Conservation (phyloP, 1,139 yeast genomes). For the Pneumocystis murina region DNA sequence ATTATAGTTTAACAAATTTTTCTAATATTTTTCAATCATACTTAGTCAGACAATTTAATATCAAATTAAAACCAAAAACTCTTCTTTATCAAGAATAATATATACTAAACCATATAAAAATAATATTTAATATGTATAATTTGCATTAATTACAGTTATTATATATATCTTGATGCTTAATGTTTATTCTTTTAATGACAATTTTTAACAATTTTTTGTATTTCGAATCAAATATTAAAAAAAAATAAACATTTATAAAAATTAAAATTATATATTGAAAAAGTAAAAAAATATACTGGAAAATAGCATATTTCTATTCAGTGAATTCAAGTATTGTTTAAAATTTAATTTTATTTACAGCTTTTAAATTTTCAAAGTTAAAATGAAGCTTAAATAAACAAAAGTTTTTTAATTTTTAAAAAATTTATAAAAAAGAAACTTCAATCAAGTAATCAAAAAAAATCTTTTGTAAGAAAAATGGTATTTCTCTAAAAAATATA, state of each 20-base stretch:
- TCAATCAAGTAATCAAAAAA: background rate
- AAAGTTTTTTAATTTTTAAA: background rate
- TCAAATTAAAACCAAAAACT: background rate
- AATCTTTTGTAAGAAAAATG: background rate
- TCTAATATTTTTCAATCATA: background rate
- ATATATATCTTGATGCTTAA: background rate
- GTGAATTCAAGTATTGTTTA: background rate
- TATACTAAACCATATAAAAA: background rate
- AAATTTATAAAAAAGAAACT: background rate
- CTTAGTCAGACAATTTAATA: background rate
- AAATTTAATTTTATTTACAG: background rate
- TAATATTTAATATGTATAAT: background rate
- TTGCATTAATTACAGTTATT: background rate
- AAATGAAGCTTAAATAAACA: background rate
- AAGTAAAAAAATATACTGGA: background rate
- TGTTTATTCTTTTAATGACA: background rate
- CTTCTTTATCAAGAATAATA: background rate
- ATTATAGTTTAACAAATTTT: background rate
- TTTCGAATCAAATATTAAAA: background rate
- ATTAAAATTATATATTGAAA: background rate
- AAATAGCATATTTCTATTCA: background rate
- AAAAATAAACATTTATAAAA: background rate
- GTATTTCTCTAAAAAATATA: background rate
- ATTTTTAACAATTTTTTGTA: background rate
- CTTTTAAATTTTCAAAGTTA: background rate